These are phyloP conservation scores for Eucalyptus rudis DNA, from an alignment of 345 rosid genomes.

Conservation along the genomic window DNA sequence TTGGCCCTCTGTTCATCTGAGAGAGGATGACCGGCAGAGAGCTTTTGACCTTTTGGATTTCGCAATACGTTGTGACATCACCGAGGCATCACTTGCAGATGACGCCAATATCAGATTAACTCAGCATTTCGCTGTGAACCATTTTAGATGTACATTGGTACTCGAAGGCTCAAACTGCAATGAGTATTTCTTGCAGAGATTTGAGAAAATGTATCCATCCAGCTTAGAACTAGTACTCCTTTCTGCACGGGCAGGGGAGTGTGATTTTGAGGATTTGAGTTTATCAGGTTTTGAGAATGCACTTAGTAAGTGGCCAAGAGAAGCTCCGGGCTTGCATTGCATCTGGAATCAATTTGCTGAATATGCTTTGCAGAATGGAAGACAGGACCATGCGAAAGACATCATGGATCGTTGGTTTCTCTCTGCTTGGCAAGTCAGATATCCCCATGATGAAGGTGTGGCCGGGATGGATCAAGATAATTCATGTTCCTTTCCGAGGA, in stretches of 20 bases:
- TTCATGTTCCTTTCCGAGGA: slow-evolving; percentile 1
- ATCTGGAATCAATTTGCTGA: slow-evolving; percentile 93
- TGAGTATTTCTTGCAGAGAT: slow-evolving; percentile 40
- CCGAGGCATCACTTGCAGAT: slow-evolving; percentile 5
- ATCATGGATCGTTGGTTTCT: slow-evolving; percentile 55
- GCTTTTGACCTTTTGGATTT: slow-evolving; percentile 36
- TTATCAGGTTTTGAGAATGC: slow-evolving; percentile 56
- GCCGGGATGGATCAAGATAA: background rate
- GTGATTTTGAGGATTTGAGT: slow-evolving; percentile 12
- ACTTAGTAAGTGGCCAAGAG: slow-evolving; percentile 53
- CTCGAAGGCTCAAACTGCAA: slow-evolving; percentile 30
- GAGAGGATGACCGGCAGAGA: slow-evolving; percentile 36
- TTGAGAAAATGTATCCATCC: slow-evolving; percentile 39
- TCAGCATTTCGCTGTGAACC: slow-evolving; percentile 49
- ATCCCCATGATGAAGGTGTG: slow-evolving; percentile 6
- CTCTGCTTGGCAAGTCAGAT: slow-evolving; percentile 29
- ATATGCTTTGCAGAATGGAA: slow-evolving; percentile 42
- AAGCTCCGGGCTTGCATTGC: slow-evolving; percentile 53
- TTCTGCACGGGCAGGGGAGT: slow-evolving; percentile 38
- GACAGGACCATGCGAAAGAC: slow-evolving; percentile 33
- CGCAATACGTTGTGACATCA: slow-evolving; percentile 21
- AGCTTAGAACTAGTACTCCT: slow-evolving; percentile 60
- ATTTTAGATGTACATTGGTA: slow-evolving; percentile 43
- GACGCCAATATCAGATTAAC: slow-evolving; percentile 16
- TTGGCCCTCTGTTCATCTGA: slow-evolving; percentile 61